Base-by-base conservation (phyloP, 163 green algal species). In the Smithsoniella earleae region DNA sequence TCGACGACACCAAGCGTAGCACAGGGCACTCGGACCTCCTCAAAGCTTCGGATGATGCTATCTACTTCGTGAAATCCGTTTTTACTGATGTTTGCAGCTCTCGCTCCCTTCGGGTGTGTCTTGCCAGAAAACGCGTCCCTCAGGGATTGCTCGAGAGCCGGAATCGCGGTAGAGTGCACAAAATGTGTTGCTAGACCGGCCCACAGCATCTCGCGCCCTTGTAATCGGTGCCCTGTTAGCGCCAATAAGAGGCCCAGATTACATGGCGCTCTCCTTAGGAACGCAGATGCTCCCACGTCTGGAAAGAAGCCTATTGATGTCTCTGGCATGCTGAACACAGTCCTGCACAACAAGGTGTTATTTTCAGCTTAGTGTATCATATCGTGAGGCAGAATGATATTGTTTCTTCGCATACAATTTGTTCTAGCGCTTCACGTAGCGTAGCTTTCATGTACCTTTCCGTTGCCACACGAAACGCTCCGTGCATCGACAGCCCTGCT, bases 321-420 rank as follows among this genome's bases (percentile, higher is more conserved):
- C 83, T 98, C 94, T n/a, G 94, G 94, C 94, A 98, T 98, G 5
- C 94, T 91, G 78, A 97, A 96, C 6, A 97, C 36, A 3, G 88
- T 92, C 74, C 86, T 92, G 78, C 46, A 76, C 2, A 40, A 22
- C n/a, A 43, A 6, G 8, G n/a, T n/a, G n/a, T n/a, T n/a, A n/a
- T n/a, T n/a, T n/a, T n/a, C n/a, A n/a, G n/a, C n/a, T n/a, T n/a
- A n/a, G n/a, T n/a, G n/a, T n/a, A n/a, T n/a, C n/a, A n/a, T n/a
- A n/a, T n/a, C n/a, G n/a, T n/a, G n/a, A n/a, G n/a, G n/a, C n/a
- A n/a, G n/a, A n/a, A n/a, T n/a, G n/a, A n/a, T n/a, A n/a, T n/a
- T n/a, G n/a, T n/a, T n/a, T n/a, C n/a, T n/a, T n/a, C n/a, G n/a
- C n/a, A n/a, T n/a, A n/a, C n/a, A n/a, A n/a, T n/a, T n/a, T n/a